A percentile compares a stretch with the other conserved stretches of the same genome.
phyloP scores from a whole-genome alignment of 2,329 filamentous ascomycete species.

The Neopestalotiopsis sp. region DNA sequence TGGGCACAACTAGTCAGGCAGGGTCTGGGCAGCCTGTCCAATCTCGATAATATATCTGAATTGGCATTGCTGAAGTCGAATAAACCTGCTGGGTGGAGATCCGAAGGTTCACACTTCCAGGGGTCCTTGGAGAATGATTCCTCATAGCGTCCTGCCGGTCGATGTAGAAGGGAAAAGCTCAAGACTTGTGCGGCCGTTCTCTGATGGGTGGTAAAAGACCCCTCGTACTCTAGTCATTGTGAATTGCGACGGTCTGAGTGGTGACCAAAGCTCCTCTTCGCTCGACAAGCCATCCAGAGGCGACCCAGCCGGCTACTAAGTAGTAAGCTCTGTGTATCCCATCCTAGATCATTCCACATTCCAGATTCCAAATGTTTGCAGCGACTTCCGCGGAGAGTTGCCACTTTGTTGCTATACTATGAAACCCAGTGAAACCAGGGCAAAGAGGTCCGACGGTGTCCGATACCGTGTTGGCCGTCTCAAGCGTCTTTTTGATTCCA shows the following conservation, averaged over 20 bases:
- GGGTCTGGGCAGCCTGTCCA: not conserved
- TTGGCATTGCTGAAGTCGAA: not conserved
- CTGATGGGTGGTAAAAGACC: not conserved
- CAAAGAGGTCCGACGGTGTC: conserved; percentile 5
- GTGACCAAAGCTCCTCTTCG: not conserved
- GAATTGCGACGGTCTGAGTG: not conserved
- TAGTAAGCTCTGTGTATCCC: too few relatives aligned
- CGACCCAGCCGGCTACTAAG: too few relatives aligned
- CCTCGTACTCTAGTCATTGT: not conserved
- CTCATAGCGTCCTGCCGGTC: conserved; percentile 8
- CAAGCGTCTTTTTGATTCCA: not conserved
- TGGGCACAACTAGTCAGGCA: not conserved
- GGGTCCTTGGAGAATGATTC: conserved; percentile 6
- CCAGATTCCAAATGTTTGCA: not conserved
- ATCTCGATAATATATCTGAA: not conserved
- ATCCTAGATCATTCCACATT: not conserved
- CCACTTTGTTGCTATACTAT: not conserved
- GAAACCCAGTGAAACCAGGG: too few relatives aligned
- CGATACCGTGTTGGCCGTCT: conserved; percentile 2
- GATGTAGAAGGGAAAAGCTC: not conserved
- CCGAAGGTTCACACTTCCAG: not conserved
- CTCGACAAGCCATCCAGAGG: not conserved
- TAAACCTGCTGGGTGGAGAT: not conserved
- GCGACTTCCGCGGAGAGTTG: not conserved
- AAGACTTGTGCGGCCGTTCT: not conserved